Base-by-base conservation (phyloP, 768 basidiomycete species). In the Trametes coccinea region DNA sequence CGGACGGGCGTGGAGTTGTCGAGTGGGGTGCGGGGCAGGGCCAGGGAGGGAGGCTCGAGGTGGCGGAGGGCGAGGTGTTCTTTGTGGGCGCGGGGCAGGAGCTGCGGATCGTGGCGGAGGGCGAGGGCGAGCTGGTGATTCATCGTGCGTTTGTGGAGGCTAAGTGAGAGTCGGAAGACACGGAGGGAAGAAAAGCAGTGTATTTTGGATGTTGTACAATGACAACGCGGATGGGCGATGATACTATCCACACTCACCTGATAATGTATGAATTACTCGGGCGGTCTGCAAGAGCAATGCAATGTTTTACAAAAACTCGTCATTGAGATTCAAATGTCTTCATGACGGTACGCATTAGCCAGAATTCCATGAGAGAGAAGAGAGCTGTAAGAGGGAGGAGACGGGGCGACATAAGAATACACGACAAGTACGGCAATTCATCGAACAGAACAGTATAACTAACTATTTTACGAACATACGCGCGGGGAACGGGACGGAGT, bases 61-160 rank as follows among this genome's bases (percentile, higher is more conserved):
- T 88, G 16, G 73, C 74, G 16, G 70, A 81, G 41, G 96, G 96
- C 4, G 87, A 87, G 65, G 93, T 93, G 22, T 74, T 91, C 64
- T 96, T 98, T 64, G 75, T 97, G 29, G 93, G 88, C 31, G 93
- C 95, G 2, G 85, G 81, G 7, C 78, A 81, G 3, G 78, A 78
- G 61, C 74, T 95, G 29, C 71, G 72, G 41, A 80, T 94, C 63
- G 62, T 40, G 4, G 60, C 64, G 16, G 63, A 67, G 30, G 75
- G 78, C 8, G 77, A 71, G 1, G 77, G 74, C 2, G 72, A 73
- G 4, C 60, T 90, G 17, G 80, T 82, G 5, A 63, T 88, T 2
- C 92, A 88, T 72, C 77, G 92, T 33, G 92, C 93, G 1, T 92
- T 87, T 67, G 84, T 85, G 17, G 84, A 86, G 54, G 76, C 58